Percentiles rank a stretch among this genome's conserved stretches.
Evolutionary conservation across 148 eudicot species (phyloP).

Genomic region (Persicaria maculosa): DNA sequence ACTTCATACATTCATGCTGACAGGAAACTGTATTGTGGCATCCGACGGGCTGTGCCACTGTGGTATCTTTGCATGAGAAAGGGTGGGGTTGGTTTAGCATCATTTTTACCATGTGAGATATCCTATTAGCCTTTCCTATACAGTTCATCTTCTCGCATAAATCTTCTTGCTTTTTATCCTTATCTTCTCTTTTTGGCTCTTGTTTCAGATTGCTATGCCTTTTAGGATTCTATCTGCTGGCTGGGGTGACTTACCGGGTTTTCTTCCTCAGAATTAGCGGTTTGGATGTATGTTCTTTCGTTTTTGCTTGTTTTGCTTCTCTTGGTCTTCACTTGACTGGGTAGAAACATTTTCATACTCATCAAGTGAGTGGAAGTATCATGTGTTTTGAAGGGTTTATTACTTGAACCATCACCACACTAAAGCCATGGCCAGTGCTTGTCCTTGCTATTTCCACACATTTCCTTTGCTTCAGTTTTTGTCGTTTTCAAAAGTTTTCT

Average conservation of each 20-base stretch:
- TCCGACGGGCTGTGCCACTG: constrained; percentile 82
- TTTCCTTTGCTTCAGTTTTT: too few species aligned
- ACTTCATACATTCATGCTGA: constrained; percentile 11
- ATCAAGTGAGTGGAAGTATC: too few species aligned
- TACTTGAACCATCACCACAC: too few species aligned
- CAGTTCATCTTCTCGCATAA: background rate
- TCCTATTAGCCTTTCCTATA: background rate
- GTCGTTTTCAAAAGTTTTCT: too few species aligned
- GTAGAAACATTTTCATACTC: background rate
- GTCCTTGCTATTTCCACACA: too few species aligned
- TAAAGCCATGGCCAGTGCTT: too few species aligned
- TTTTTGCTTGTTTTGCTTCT: background rate
- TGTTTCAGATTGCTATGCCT: constrained; percentile 52
- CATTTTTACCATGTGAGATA: constrained; percentile 55
- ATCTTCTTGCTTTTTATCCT: background rate
- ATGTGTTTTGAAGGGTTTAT: too few species aligned
- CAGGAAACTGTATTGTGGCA: constrained; percentile 74
- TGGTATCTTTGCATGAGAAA: constrained; percentile 35
- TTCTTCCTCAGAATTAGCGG: constrained; percentile 72
- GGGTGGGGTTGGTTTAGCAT: constrained; percentile 86
- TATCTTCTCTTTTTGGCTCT: constrained; percentile 10
- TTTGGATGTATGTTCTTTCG: constrained; percentile 49
- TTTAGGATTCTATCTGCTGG: constrained; percentile 60
- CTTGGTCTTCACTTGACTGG: background rate
- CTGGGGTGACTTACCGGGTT: constrained; percentile 60